phyloP scores from a whole-genome alignment of 345 rosid species.

The Durio zibethinus region DNA sequence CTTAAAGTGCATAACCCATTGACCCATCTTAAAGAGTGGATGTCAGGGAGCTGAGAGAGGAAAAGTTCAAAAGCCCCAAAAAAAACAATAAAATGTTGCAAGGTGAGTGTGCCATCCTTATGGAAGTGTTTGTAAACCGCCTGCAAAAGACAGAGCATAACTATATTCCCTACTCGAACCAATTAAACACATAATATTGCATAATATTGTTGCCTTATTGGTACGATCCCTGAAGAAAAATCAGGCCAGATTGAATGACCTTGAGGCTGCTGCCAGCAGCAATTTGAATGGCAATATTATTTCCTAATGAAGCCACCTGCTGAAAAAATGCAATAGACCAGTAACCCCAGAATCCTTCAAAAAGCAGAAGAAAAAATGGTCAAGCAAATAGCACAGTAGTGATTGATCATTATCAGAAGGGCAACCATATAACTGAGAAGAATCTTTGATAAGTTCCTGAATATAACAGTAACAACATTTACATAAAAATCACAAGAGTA shows the following conservation, averaged over 20 bases:
- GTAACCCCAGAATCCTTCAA: conserved; percentile 52
- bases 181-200: too few relatives aligned
- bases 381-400: conserved; percentile 3
- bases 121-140: conserved; percentile 41
- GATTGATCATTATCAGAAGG: not conserved
- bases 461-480: not conserved
- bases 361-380: conserved; percentile 15
- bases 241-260: conserved; percentile 22
- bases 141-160: conserved; percentile 15
- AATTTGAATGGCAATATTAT: conserved; percentile 53
- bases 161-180: too few relatives aligned
- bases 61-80: conserved; percentile 45
- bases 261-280: conserved; percentile 58
- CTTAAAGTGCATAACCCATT: conserved; percentile 44
- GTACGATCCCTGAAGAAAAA: not conserved
- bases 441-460: not conserved
- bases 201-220: not conserved
- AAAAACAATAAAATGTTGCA: conserved; percentile 48
- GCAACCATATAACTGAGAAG: not conserved
- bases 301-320: conserved; percentile 60
- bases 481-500: not conserved
- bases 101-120: conserved; percentile 29
- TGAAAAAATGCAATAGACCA: conserved; percentile 50
- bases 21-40: conserved; percentile 51
- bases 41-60: conserved; percentile 50